Base-by-base conservation (phyloP, 1,284 basidiomycete genomes). In the Amylostereum areolatum region DNA sequence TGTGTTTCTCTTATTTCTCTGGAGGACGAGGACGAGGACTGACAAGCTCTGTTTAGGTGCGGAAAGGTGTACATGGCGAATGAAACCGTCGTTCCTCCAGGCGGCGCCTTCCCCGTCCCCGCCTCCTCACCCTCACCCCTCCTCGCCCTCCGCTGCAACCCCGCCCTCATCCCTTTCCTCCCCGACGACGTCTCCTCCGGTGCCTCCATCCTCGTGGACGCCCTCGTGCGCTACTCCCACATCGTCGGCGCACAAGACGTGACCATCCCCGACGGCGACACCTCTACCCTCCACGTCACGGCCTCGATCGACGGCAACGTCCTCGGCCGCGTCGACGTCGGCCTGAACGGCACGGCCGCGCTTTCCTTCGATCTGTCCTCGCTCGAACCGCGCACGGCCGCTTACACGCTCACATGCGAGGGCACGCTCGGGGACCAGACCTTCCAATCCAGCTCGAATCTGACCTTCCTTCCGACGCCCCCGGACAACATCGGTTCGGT, bases 141-240 rank as follows among this genome's bases (percentile, higher is more conserved):
- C 3, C 68, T 89, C 9, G 78, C 83, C 0, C 71, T 89, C 49
- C 77, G 82, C 47, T 89, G 86, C 59, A 73, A 75, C 2, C 85
- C 83, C 12, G 78, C 73, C 2, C 76, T 86, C 48, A 74, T 78
- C 33, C 87, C 87, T 1, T 89, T 85, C 62, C 74, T 89, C 3
- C 71, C 75, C 3, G 71, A 73, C 45, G 80, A 84, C 51, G 64
- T 64, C 3, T 50, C 62, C 11, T 60, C 66, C 0, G 63, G 66
- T 11, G 62, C 71, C 0, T 62, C 65, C 6, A 65, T 89, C 53
- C 62, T 89, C 39, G 61, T 89, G 35, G 84, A 88, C 55, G 68
- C 81, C 0, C 71, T 72, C 3, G 60, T 88, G 34, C 77, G 77
- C 2, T 72, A 74, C 56, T 65, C 68, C 6, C 60, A 74, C 31